These are phyloP conservation scores for Candida gigantensis DNA, from an alignment of 1,139 yeast genomes.

Conservation along the genomic window DNA sequence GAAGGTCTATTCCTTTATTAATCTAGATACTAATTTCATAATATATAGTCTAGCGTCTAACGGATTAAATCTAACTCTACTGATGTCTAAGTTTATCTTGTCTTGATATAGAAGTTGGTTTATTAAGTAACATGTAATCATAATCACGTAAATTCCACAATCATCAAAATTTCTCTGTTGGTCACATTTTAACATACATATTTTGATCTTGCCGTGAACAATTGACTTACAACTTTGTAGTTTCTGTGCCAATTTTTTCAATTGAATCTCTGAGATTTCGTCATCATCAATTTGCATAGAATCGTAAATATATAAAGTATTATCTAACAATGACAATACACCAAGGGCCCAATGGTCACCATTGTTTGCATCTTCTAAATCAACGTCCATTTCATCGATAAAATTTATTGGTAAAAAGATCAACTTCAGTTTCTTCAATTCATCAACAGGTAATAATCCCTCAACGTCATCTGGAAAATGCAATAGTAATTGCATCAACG, in stretches of 20 bases:
- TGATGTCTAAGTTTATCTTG: conserved; percentile 26
- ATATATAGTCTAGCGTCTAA: conserved; percentile 31
- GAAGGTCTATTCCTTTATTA: conserved; percentile 6
- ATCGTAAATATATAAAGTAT: conserved; percentile 38
- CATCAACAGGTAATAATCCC: conserved; percentile 31
- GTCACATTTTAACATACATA: conserved; percentile 34
- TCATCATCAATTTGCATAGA: conserved; percentile 34
- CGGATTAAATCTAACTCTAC: conserved; percentile 29
- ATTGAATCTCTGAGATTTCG: conserved; percentile 17
- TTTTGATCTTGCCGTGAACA: conserved; percentile 21
- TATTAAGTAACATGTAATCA: conserved; percentile 41
- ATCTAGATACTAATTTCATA: conserved; percentile 18
- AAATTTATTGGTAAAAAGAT: conserved; percentile 44
- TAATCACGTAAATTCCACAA: conserved; percentile 46
- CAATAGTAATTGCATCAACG: conserved; percentile 40
- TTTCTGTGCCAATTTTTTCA: conserved; percentile 24
- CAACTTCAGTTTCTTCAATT: conserved; percentile 33
- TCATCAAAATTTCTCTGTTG: conserved; percentile 50
- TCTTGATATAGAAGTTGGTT: conserved; percentile 23
- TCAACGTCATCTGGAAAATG: conserved; percentile 40
- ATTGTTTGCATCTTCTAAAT: conserved; percentile 33
- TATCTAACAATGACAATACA: conserved; percentile 32
- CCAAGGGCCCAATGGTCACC: conserved; percentile 52
- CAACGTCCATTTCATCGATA: conserved; percentile 32
- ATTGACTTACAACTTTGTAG: conserved; percentile 25